phyloP scores from a whole-genome alignment of 148 eudicot species.

The Rhododendron ovatum region DNA sequence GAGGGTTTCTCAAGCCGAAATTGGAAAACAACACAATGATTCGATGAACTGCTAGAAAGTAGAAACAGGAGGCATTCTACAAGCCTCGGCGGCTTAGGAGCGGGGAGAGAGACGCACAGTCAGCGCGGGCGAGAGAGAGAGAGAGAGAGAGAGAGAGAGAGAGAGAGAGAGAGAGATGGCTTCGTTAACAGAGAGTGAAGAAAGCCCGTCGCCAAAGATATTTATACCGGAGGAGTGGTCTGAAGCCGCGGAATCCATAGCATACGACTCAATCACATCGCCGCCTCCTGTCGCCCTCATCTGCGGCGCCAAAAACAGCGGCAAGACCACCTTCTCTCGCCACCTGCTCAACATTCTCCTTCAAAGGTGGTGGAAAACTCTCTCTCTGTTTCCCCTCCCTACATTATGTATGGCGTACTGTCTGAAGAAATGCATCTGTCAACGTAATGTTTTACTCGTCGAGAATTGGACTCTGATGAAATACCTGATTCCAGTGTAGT shows the following conservation, averaged over 20 bases:
- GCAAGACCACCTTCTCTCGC: constrained; percentile 94
- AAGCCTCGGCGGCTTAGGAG: background rate
- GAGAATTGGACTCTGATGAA: background rate
- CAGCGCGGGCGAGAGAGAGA: background rate
- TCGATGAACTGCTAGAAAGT: too few relatives aligned
- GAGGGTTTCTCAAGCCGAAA: too few relatives aligned
- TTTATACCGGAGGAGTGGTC: constrained; percentile 71
- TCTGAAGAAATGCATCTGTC: background rate
- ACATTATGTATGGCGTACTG: background rate
- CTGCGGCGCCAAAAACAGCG: constrained; percentile 89
- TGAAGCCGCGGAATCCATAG: constrained; percentile 45
- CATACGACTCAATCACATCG: constrained; percentile 22
- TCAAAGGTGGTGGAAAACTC: constrained; percentile 33
- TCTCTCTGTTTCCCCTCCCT: background rate
- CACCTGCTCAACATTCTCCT: constrained; percentile 69
- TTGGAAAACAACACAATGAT: too few relatives aligned
- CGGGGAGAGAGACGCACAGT: background rate
- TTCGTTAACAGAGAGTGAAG: constrained; percentile 13
- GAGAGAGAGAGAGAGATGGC: constrained; percentile 11
- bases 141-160: background rate
- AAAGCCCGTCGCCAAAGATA: constrained; percentile 26
- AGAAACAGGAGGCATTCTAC: background rate
- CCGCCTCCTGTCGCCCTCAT: constrained; percentile 42
- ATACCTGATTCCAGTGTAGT: background rate
- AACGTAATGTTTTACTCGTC: background rate